phyloP scores from a whole-genome alignment of 2,329 filamentous ascomycete genomes.

The Didymosphaeria variabile region DNA sequence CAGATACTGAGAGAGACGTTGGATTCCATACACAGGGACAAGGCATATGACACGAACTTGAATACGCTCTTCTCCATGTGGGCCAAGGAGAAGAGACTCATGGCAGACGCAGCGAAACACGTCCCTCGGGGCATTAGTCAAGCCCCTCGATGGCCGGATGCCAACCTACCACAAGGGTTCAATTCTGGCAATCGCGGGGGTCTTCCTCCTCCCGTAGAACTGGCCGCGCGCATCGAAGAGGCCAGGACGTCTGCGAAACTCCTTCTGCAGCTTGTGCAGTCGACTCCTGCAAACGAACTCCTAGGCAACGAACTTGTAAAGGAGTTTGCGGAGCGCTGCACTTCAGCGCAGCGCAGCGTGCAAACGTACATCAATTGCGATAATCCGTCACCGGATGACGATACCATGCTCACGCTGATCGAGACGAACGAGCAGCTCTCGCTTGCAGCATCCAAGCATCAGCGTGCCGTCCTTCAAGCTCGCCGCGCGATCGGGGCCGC shows the following conservation, averaged over 20 bases:
- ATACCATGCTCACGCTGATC: conserved; percentile 92
- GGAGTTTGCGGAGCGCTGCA: conserved; percentile 90
- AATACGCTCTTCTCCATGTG: conserved; percentile 82
- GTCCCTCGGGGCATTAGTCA: conserved; percentile 53
- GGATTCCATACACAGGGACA: conserved; percentile 77
- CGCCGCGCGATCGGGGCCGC: conserved; percentile 54
- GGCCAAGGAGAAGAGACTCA: conserved; percentile 75
- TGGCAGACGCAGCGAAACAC: conserved; percentile 51
- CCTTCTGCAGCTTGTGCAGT: conserved; percentile 89
- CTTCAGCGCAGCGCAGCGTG: conserved; percentile 79
- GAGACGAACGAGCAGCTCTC: conserved; percentile 94
- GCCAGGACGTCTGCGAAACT: conserved; percentile 90
- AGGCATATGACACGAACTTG: conserved; percentile 77
- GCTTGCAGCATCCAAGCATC: conserved; percentile 82
- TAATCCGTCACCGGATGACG: conserved; percentile 84
- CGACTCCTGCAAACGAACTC: conserved; percentile 79
- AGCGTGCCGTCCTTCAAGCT: conserved; percentile 75
- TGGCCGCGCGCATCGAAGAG: conserved; percentile 86
- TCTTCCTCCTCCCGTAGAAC: conserved; percentile 75
- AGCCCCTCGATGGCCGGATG: conserved; percentile 52
- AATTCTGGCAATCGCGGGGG: conserved; percentile 3
- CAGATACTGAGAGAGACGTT: conserved; percentile 90
- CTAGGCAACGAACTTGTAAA: conserved; percentile 86
- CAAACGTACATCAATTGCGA: conserved; percentile 85
- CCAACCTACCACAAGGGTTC: conserved; percentile 17